These are phyloP conservation scores for Phialophora expanda DNA, from an alignment of 2,329 filamentous ascomycete species.

Conservation along the genomic window DNA sequence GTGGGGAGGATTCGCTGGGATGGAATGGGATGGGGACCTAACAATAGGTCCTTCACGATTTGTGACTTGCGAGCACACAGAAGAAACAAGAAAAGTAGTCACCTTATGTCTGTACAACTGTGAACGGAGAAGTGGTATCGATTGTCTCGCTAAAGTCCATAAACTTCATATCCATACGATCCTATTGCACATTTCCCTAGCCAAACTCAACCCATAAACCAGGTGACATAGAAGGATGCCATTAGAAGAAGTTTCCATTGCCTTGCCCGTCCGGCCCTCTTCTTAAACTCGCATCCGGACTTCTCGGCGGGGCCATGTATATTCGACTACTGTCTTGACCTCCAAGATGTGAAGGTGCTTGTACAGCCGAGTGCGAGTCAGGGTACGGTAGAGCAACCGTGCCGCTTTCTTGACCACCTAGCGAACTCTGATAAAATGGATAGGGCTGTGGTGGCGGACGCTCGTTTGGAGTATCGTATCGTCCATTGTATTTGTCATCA, in stretches of 20 bases:
- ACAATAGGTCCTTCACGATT: too few species aligned
- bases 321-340: slow-evolving; percentile 18
- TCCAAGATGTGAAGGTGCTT: slow-evolving; percentile 4
- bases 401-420: slow-evolving; percentile 24
- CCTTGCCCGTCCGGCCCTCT: slow-evolving; percentile 12
- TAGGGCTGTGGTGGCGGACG: slow-evolving; percentile 9
- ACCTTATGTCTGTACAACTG: neutral
- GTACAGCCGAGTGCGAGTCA: slow-evolving; percentile 7
- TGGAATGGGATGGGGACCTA: neutral
- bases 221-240: neutral
- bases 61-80: neutral
- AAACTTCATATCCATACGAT: slow-evolving; percentile 1
- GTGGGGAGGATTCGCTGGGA: neutral
- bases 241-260: slow-evolving; percentile 24
- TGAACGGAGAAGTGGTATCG: slow-evolving; percentile 1
- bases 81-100: neutral
- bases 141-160: slow-evolving; percentile 7
- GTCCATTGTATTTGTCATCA: slow-evolving; percentile 28
- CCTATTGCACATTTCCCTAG: neutral
- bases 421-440: slow-evolving; percentile 15
- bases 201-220: neutral
- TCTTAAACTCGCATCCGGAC: slow-evolving; percentile 19
- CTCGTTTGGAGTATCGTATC: slow-evolving; percentile 8
- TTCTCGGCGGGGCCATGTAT: slow-evolving; percentile 27
- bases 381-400: slow-evolving; percentile 19